phyloP scores from a whole-genome alignment of 768 basidiomycete genomes.

The Pulveroboletus frians region DNA sequence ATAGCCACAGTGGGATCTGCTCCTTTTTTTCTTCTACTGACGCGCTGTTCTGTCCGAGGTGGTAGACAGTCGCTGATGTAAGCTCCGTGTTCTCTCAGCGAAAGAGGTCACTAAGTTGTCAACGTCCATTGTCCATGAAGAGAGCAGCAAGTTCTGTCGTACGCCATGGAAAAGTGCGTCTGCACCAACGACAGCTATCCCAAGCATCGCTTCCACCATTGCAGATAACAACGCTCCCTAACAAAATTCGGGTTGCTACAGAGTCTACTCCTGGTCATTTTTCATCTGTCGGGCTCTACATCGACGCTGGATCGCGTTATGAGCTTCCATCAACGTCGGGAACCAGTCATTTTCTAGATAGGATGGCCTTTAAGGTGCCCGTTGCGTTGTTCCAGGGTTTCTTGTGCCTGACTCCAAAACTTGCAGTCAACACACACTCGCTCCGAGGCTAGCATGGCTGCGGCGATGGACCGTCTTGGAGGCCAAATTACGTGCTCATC shows the following conservation, averaged over 20 bases:
- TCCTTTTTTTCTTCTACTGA: no score
- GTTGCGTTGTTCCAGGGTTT: not conserved
- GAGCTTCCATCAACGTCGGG: constrained; percentile 71
- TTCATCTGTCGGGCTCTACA: constrained; percentile 86
- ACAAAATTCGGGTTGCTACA: constrained; percentile 88
- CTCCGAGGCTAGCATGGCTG: constrained; percentile 72
- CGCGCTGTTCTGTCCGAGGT: no score
- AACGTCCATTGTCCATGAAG: constrained; percentile 32
- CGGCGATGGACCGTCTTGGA: constrained; percentile 76
- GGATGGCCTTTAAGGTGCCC: constrained; percentile 93
- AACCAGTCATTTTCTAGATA: constrained; percentile 86
- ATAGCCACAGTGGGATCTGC: constrained; percentile 45
- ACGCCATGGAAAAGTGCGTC: constrained; percentile 30
- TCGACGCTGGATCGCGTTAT: constrained; percentile 91
- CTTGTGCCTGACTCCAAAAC: constrained; percentile 3
- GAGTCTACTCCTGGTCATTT: constrained; percentile 91
- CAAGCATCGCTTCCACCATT: constrained; percentile 34
- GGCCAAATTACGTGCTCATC: constrained; percentile 91
- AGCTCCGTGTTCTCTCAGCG: not conserved
- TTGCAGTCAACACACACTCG: constrained; percentile 67
- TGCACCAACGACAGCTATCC: constrained; percentile 24
- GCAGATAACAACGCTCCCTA: constrained; percentile 80
- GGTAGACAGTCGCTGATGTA: constrained; percentile 3
- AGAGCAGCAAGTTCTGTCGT: constrained; percentile 35
- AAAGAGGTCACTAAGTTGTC: not conserved